Base-by-base conservation (phyloP, 805 yeast species). In the Hanseniaspora occidentalis region DNA sequence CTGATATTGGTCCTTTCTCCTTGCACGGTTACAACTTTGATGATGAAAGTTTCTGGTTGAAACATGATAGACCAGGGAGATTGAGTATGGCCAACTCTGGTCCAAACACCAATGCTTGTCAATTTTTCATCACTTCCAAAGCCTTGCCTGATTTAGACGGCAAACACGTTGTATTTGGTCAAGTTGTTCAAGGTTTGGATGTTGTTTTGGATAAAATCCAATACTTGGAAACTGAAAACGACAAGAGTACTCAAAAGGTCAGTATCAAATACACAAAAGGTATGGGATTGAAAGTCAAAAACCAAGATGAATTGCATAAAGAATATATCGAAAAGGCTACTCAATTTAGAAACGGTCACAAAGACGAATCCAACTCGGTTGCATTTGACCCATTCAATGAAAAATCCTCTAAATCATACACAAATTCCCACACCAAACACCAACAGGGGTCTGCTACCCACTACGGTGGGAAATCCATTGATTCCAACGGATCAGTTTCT, bases 1-100 rank as follows among this genome's bases (percentile, higher is more conserved):
- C 69, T 20, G 88, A 89, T 13, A 67, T 73, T 41, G 95, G 94
- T 20, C 94, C 96, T 11, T 67, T 69, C 50, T 81, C 94, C 21
- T 78, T 84, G 50, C 82, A 76, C 60, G 95, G 95, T 23, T 65
- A 65, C 42, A 69, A 67, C 52, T 79, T 85, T 53, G 69, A 65
- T 3, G 96, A 86, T 58, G 96, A 86, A 68, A 82, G 77, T 75
- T 63, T 79, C 51, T 48, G 56, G n/a, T 54, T 79, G 49, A 73
- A 71, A 60, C 85, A 79, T 56, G 80, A 74, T 58, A 74, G 76
- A 60, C 73, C 78, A 19, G 83, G 83, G 47, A 64, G 82, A 54
- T 47, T 80, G 42, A 75, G 84, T 1, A 76, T 79, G 84, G 84
- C 83, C 43, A 79, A 79, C 47, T 69, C 77, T 6, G 86, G 85